Base-by-base conservation (phyloP, 306 rosid genomes). In the Quercus suber region DNA sequence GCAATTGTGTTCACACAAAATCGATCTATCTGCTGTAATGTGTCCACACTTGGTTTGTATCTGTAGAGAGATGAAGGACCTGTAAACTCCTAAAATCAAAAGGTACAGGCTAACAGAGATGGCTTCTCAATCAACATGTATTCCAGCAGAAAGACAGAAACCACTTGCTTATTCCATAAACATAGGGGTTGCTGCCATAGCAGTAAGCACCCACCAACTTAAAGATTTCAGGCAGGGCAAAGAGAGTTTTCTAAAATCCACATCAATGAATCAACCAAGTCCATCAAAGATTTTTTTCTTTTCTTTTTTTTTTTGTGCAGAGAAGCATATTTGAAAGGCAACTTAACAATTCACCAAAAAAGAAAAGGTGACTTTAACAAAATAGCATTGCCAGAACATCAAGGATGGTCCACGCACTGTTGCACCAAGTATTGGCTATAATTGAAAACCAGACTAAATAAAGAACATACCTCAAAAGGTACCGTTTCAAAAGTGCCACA, bases 11-110 rank as follows among this genome's bases (percentile, higher is more conserved):
- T 90, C 86, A 94, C 85, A 87, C 99, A 96, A 90, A 96, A 96
- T 35, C 97, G 96, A 87, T 93, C 99, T 75, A 96, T 90, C 87
- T 90, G 98, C 86, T 88, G 83, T 83, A 96, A 85, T 43, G 98
- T 93, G 81, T 96, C 99, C 87, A 88, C 94, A 21, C 92, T 88
- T 33, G 99, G 97, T 89, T 90, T 96, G 85, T 96, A 96, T 83
- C 99, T 96, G 91, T 64, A 85, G 53, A 49, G 57, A 76, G 43
- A 30, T 61, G 79, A 84, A 82, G 58, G 27, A 81, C 76, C 30
- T 52, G 57, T 49, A 31, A 79, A 83, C 76, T 57, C 76, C 73
- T 41, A 52, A 71, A 68, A 43, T 64, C 60, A 80, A 31, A 78
- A 74, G 73, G 55, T 73, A 67, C 81, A 82, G 74, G 51, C 21